Base-by-base conservation (phyloP, 441 rosid species). In the California macrophylla region DNA sequence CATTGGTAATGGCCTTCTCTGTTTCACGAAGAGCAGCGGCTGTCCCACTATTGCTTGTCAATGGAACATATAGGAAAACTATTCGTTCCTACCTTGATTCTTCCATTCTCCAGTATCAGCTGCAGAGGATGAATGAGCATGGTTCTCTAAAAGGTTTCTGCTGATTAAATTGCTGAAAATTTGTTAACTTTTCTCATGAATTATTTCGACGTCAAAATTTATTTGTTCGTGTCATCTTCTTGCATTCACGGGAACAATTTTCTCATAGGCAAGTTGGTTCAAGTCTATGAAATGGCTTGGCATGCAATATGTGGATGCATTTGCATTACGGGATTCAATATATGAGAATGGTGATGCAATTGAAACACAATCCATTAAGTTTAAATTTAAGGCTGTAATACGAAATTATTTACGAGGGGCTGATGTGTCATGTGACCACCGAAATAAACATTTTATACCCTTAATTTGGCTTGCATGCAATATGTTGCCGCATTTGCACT, bases 1-100 rank as follows among this genome's bases (percentile, higher is more conserved):
- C 99, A 71, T 80, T 95, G 76, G 98, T 98, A 75, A 95, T 95
- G 99, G 99, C 98, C 63, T 92, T 95, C 79, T 92, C 99, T 61
- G 99, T 90, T 76, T 85, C 97, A 61, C 86, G 98, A 64, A 82
- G 98, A 81, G 98, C 98, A 78, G 97, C 99, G 72, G 98, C 97
- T 73, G 92, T 92, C 64, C 99, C 99, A 24, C 68, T 88, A 40
- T 87, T 95, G 71, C 99, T 95, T 64, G 97, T 92, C 54, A 95
- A 95, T 84, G 99, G 99, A 80, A 95, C 99, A 47, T 92, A 95
- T 73, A 80, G 99, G 76, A 95, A 89, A 82, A 90, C 92, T 10
- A 78, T 88, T 67, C 88, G 98, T 72, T 85, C 97, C 71, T 92
- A 92, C 80, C 87, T 95, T 30, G 99, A 95, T 85, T 92, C 99